Base-by-base conservation (phyloP, 1,284 basidiomycete genomes). In the Apiotrichum montevideense region DNA sequence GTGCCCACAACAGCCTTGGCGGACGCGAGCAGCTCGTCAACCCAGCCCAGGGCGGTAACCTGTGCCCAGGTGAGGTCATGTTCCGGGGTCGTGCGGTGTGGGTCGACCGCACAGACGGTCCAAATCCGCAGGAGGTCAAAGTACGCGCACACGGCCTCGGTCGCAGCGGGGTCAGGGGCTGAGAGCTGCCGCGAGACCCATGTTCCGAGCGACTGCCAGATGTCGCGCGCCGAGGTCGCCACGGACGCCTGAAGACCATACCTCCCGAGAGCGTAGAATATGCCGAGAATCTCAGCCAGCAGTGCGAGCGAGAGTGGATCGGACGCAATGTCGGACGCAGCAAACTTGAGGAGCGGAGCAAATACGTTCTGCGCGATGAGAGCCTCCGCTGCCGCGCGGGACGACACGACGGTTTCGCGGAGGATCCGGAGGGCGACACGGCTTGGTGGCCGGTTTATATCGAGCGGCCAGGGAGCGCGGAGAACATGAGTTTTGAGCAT, bases 1-100 rank as follows among this genome's bases (percentile, higher is more conserved):
- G 55, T 10, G 59, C 58, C 11, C 48, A 54, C 51, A 21, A 61
- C 56, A 0, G 46, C 35, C 10, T 15, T 6, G 1, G 40, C n/a
- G 3, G 64, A 58, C 2, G 67, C 63, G 9, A 83, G 64, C 1
- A 86, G 72, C 46, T 88, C 85, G 1, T 81, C 79, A 11, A 76
- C 80, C 90, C 90, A 95, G 0, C 81, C 83, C 82, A 87, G 87
- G 2, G 83, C 85, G 13, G 78, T 76, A 5, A 94, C 79, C 67
- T 93, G 90, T 54, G 86, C 90, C 94, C 93, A 97, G 3, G 88
- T 79, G 47, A 97, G 84, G 58, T 91, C 90, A 72, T 98, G 93
- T 14, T 81, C 81, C 0, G 89, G 90, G 6, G 85, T 87, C 6
- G 91, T 94, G 56, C 82, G 80, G 71, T 98, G 94, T 2, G 94